Evolutionary conservation across 75 land plant genomes (phyloP), one percentile per base, ranked within the genome.

Genomic region (Cunninghamia lanceolata): DNA sequence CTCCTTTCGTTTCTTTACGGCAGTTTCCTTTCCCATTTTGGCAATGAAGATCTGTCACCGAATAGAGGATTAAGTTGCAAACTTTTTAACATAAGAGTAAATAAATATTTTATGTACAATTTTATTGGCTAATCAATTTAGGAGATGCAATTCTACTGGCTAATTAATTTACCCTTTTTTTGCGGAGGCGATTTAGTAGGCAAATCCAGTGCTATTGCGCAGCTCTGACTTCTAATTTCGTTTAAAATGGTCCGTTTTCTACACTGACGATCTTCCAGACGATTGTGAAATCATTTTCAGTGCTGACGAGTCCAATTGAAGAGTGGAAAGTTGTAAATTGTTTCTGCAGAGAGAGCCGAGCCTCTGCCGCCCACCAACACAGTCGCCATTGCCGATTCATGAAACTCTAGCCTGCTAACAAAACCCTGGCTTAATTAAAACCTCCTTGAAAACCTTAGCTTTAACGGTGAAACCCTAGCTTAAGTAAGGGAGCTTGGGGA

Each of bases 311-410:
- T 91, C 94, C 86, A 90, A 54, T 9, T 59, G 79, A 11, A 90
- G 86, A 32, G 68, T 59, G 45, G 83, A 36, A 53, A 88, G 54
- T 84, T 66, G 88, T 73, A 89, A 16, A 92, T 89, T 71, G 89
- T 59, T 85, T 84, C 34, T 9, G 90, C 45, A 9, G 91, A 87
- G 43, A 93, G 91, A 35, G 89, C 66, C 0, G 86, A 86, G 59
- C 91, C 93, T 59, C 89, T 90, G 68, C 91, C 89, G 82, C 92
- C 94, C 19, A 93, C 82, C 6, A 89, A 85, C 38, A 90, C n/a
- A 21, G 36, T 53, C 45, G 83, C 84, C 84, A 78, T 78, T 78
- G n/a, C 9, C 25, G 68, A 25, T 63, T 28, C 9, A 63, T 9
- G 25, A 28, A 63, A 28, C 68, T 28, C 68, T 63, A 63, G 9